These are phyloP conservation scores for Fragilaria radians DNA, from an alignment of 108 stramenopile genomes.

Conservation along the genomic window DNA sequence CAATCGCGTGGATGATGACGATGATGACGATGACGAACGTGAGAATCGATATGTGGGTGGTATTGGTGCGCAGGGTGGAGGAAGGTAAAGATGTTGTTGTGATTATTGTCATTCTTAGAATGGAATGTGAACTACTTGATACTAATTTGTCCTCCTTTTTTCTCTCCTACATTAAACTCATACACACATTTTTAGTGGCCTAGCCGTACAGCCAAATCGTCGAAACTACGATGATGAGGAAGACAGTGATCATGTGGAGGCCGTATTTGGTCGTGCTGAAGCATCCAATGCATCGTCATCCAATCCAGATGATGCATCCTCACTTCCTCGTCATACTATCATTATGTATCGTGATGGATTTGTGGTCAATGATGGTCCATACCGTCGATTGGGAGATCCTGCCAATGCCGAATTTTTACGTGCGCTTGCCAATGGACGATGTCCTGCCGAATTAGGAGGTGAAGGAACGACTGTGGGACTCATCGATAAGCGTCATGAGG, in stretches of 20 bases:
- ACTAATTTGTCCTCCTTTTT: background rate
- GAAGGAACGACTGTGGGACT: slow-evolving; percentile 65
- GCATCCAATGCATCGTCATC: slow-evolving; percentile 19
- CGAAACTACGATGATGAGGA: slow-evolving; percentile 11
- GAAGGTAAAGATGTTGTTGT: slow-evolving; percentile 52
- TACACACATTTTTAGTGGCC: slow-evolving; percentile 55
- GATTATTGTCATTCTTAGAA: too few species aligned
- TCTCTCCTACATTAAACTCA: background rate
- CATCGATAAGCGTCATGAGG: slow-evolving; percentile 69
- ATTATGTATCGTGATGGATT: slow-evolving; percentile 95
- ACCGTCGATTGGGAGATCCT: slow-evolving; percentile 84
- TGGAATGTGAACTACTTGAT: background rate
- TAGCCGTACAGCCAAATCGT: slow-evolving; percentile 74
- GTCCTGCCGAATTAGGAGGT: slow-evolving; percentile 53
- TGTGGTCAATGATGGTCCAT: slow-evolving; percentile 90
- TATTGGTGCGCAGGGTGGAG: slow-evolving; percentile 68
- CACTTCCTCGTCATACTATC: slow-evolving; percentile 59
- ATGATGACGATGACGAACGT: slow-evolving; percentile 31
- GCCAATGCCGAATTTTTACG: slow-evolving; percentile 82
- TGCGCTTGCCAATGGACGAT: slow-evolving; percentile 65
- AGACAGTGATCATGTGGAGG: slow-evolving; percentile 12
- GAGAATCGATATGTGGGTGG: slow-evolving; percentile 83
- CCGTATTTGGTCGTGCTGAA: slow-evolving; percentile 51
- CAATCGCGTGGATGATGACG: slow-evolving; percentile 33
- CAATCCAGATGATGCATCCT: slow-evolving; percentile 7